Evolutionary conservation across 805 yeast genomes (phyloP), one percentile per base, ranked within the genome.

Genomic region (Ogataea methylovora): DNA sequence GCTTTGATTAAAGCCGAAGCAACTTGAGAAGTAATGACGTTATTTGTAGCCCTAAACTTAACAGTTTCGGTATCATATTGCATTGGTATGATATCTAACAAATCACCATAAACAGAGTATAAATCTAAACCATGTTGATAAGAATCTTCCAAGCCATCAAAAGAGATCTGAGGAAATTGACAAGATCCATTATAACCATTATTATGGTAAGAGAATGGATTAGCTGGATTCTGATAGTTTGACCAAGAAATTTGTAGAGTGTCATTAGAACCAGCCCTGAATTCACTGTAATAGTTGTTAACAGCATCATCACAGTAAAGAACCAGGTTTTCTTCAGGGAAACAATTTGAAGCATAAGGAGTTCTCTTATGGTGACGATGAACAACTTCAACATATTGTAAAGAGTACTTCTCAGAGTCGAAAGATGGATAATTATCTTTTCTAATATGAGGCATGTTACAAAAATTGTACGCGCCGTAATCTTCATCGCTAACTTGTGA

Each of bases 311-410:
- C 51, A 39, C 61, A 58, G 31, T 47, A 46, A 13, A 52, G 40
- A 12, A 46, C 46, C 26, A 51, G 30, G 27, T 45, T 46, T 36
- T 52, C 63, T 26, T 49, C 43, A 24, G 67, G 64, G 23, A 58
- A 49, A 21, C 54, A 37, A 39, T 65, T 65, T 7, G 54, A 25
- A 3, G 51, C 48, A 42, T 65, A 65, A 14, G 68, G 59, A 1
- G 71, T 61, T 39, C 71, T 54, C 38, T 61, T 62, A 39, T 65
- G 71, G 40, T 65, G 71, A 23, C 71, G 58, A 40, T 65, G 71
- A 17, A 65, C 49, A 30, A 61, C 41, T 36, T 65, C 69, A 17
- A 64, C 65, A 33, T 61, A 63, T 11, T 49, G 43, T 29, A 64
- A 33, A 22, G 46, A 47, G 36, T 56, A 63, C 15, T 44, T 42